Conservation (phyloP, 2,329 filamentous ascomycete genomes). For the Aspergillus sp. region DNA sequence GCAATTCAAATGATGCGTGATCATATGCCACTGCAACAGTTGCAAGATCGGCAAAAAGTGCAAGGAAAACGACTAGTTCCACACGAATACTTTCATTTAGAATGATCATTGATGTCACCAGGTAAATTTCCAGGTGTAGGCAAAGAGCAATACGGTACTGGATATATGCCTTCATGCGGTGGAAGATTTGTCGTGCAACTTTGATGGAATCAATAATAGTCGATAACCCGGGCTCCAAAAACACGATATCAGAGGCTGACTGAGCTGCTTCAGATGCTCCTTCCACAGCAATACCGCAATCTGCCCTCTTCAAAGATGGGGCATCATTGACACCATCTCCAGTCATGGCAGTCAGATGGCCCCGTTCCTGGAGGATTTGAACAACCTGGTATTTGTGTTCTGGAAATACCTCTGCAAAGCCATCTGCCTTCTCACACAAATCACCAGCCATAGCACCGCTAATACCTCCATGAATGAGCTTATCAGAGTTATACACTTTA, state of each 20-base stretch:
- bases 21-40: slow-evolving; percentile 80
- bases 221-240: slow-evolving; percentile 65
- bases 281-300: slow-evolving; percentile 70
- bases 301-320: slow-evolving; percentile 68
- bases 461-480: slow-evolving; percentile 70
- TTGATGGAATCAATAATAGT: slow-evolving; percentile 71
- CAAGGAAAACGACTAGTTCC: slow-evolving; percentile 73
- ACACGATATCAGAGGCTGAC: slow-evolving; percentile 69
- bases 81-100: slow-evolving; percentile 72
- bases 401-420: slow-evolving; percentile 70
- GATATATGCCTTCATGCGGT: slow-evolving; percentile 74
- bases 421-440: slow-evolving; percentile 68
- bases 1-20: slow-evolving; percentile 71
- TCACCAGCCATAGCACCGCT: slow-evolving; percentile 70
- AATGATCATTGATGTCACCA: slow-evolving; percentile 74
- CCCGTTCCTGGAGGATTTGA: slow-evolving; percentile 69
- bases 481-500: slow-evolving; percentile 76
- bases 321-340: slow-evolving; percentile 73
- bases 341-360: slow-evolving; percentile 69
- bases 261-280: slow-evolving; percentile 68
- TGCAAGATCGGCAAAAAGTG: slow-evolving; percentile 73
- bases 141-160: slow-evolving; percentile 74
- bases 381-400: slow-evolving; percentile 74
- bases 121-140: slow-evolving; percentile 70
- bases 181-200: slow-evolving; percentile 69